A percentile compares a stretch with the other conserved stretches of the same genome.
Conservation (phyloP, 2,329 filamentous ascomycete genomes). For the Cercospora citrullina region DNA sequence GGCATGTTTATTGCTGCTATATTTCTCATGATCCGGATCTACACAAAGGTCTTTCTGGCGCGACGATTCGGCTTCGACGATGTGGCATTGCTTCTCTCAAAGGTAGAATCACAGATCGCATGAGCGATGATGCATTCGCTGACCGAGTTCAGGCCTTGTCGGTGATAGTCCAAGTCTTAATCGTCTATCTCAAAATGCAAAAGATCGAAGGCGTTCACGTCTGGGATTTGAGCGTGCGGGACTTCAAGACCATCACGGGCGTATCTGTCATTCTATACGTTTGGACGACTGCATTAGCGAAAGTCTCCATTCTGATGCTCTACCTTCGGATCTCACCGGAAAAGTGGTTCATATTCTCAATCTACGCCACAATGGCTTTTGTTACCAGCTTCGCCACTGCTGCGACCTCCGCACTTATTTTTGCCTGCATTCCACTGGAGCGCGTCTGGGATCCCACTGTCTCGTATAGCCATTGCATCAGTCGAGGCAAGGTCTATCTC, state of each 20-base stretch:
- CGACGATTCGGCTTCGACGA: not conserved
- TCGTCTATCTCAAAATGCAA: not conserved
- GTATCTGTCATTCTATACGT: not conserved
- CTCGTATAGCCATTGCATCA: not conserved
- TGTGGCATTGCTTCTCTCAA: not conserved
- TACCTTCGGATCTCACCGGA: not conserved
- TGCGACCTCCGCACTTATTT: not conserved
- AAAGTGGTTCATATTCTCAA: not conserved
- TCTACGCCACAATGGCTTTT: not conserved
- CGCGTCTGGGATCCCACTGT: not conserved
- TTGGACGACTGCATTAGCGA: not conserved
- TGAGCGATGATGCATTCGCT: not conserved
- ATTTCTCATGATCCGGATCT: not conserved
- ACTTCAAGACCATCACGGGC: not conserved
- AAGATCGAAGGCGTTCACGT: not conserved
- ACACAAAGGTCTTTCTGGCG: not conserved
- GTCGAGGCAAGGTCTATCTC: not conserved
- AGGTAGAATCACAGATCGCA: not conserved
- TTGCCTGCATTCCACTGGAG: not conserved
- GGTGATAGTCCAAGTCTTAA: not conserved
- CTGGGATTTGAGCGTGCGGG: not conserved
- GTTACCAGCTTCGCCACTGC: not conserved
- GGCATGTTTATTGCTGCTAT: not conserved
- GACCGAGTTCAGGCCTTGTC: not conserved
- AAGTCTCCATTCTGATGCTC: not conserved